Evolutionary conservation across 106 monocot genomes (phyloP), one percentile per base, ranked within the genome.

Genomic region (Apostasia ramifera): DNA sequence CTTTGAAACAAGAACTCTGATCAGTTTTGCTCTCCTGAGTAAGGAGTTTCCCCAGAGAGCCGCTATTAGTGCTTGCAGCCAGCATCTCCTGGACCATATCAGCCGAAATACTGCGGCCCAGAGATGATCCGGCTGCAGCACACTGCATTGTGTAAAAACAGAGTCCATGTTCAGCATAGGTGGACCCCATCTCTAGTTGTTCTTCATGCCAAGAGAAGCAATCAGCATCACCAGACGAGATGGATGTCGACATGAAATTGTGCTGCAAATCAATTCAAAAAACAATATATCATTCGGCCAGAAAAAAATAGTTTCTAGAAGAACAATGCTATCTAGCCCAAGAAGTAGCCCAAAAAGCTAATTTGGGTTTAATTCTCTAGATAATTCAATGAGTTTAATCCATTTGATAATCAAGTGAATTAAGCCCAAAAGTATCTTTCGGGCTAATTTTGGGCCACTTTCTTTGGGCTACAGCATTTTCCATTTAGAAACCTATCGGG

Each of bases 101-200:
- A 13, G 71, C 39, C 13, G 72, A 46, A 41, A 26, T 77, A 57
- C 60, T 45, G 69, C 14, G 69, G 57, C 77, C 71, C 70, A 83
- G 44, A 69, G 53, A 73, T 60, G 63, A 70, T 43, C 66, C 76
- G 46, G 59, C 41, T 40, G 61, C 40, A 14, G 66, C 68, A 69
- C 73, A 71, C 37, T 74, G 76, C 7, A 52, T 76, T 69, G 75
- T n/a, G 70, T 83, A 83, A 63, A 82, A 66, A 59, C 83, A 85
- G 55, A 98, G 74, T 60, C 90, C 93, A 83, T 93, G 90, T 53
- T 85, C 79, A 72, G 81, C 73, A 77, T 78, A 87, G 43, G 75
- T 81, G 37, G 93, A 93, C 60, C 81, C 82, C 67, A 98, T 90
- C 75, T 90, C 85, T 66, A 77, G 37, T 71, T 80, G 87, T n/a